A percentile compares a stretch with the other conserved stretches of the same genome.
These are phyloP conservation scores for Calonectria ilicicola DNA, from an alignment of 2,329 filamentous ascomycete genomes.

Conservation along the genomic window DNA sequence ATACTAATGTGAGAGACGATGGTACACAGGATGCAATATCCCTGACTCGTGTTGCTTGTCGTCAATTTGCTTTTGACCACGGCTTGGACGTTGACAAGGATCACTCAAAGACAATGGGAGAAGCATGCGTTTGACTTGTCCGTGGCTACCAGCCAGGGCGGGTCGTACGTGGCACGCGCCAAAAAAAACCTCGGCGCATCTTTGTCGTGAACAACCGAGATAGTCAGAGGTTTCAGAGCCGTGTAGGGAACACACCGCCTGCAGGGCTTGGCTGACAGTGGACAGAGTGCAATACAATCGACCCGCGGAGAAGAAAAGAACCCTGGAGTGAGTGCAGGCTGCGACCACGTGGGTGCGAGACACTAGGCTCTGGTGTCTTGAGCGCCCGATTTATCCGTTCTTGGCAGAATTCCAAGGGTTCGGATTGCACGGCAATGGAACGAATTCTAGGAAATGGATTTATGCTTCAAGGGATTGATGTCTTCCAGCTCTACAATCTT, in stretches of 20 bases:
- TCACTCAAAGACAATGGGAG: not conserved
- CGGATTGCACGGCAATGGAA: not conserved
- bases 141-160: not conserved
- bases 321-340: not conserved
- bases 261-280: not conserved
- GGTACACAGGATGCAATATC: not conserved
- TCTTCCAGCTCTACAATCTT: not conserved
- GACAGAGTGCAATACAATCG: not conserved
- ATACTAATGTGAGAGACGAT: not conserved
- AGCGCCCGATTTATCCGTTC: not conserved
- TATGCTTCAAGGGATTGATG: not conserved
- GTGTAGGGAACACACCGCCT: constrained; percentile 1
- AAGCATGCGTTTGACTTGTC: not conserved
- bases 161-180: constrained; percentile 1
- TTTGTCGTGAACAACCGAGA: not conserved
- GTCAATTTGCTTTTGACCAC: not conserved
- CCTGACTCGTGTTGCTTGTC: not conserved
- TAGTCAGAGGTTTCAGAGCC: not conserved
- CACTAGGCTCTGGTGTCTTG: not conserved
- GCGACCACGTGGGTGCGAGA: not conserved
- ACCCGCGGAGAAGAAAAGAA: not conserved
- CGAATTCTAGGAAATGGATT: not conserved
- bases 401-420: not conserved
- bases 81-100: not conserved
- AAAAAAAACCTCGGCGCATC: constrained; percentile 6